Base-by-base conservation (phyloP, 176 grass and related monocot genomes). In the Rhipidocladum racemiflorum region DNA sequence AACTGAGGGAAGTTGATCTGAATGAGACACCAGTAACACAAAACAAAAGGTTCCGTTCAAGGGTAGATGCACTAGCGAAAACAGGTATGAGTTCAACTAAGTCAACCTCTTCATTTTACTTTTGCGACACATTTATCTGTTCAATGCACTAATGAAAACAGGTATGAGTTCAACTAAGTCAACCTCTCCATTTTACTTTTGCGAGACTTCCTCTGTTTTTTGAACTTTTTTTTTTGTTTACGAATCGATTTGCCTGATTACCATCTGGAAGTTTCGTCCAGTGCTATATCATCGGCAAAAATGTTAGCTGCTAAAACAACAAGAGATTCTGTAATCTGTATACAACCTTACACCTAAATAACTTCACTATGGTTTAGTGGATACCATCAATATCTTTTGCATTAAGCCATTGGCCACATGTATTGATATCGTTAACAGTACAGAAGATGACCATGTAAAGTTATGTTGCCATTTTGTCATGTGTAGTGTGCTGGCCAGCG, bases 1-100 rank as follows among this genome's bases (percentile, higher is more conserved):
- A 87, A 82, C 84, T 99, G 49, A 93, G 87, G 83, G 97, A 99
- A 69, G 97, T 99, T 0, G 97, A 99, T 85, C 80, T 96, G 36
- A 99, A 99, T 46, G 97, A 99, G 73, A 99, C 97, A 48, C 97
- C 97, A 55, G 21, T 61, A 64, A 90, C 71, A 81, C 89, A 89
- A 85, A 99, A 95, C 84, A 91, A 95, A 76, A 91, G 97, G 60
- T 83, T 99, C 8, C 92, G 87, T 65, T 78, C 88, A 21, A 88
- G 97, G 83, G 91, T 95, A 9, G 91, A 93, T 68, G 87, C 93
- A 42, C 84, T 99, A 30, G 74, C 60, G 83, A 95, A 88, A 91
- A 99, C 93, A 91, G 97, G 97, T 96, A n/a, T 25, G 61, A 28
- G 79, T 46, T 30, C 2, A 28, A 62, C 28, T 42, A 62, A 11